Conservation (phyloP, 2,329 filamentous ascomycete species). For the Colletotrichum sp. region DNA sequence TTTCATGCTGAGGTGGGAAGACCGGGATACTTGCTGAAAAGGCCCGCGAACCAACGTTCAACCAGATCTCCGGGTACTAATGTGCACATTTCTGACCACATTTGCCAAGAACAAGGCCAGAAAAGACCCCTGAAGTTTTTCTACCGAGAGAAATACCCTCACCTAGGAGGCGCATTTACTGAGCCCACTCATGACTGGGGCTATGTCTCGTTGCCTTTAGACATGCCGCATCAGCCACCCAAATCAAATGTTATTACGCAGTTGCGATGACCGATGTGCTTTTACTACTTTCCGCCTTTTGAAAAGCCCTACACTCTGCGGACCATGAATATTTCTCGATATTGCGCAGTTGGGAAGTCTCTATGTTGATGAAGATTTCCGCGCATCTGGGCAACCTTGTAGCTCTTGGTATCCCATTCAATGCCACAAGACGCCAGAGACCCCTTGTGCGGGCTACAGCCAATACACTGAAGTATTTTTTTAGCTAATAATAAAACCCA, state of each 20-base stretch:
- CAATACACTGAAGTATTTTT: too few relatives aligned
- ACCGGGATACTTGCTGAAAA: neutral
- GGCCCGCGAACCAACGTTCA: neutral
- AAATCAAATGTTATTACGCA: neutral
- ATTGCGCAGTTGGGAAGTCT: neutral
- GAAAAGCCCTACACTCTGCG: neutral
- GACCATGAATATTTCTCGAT: neutral
- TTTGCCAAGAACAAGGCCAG: neutral
- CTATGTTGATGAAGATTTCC: neutral
- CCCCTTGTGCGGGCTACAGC: too few relatives aligned
- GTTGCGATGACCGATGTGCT: neutral
- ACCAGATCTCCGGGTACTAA: neutral
- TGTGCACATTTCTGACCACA: neutral
- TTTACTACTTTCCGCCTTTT: neutral
- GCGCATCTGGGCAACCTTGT: neutral
- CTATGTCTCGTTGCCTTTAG: neutral
- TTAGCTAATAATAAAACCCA: too few relatives aligned
- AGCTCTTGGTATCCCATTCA: neutral
- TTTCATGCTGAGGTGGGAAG: neutral
- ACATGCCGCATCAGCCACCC: neutral
- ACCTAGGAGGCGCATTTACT: neutral
- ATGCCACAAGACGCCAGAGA: too few relatives aligned
- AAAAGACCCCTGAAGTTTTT: neutral
- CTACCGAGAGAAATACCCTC: neutral
- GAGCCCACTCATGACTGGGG: neutral